Evolutionary conservation across 1,284 basidiomycete species (phyloP).

Genomic region (Stygiomarasmius scandens): DNA sequence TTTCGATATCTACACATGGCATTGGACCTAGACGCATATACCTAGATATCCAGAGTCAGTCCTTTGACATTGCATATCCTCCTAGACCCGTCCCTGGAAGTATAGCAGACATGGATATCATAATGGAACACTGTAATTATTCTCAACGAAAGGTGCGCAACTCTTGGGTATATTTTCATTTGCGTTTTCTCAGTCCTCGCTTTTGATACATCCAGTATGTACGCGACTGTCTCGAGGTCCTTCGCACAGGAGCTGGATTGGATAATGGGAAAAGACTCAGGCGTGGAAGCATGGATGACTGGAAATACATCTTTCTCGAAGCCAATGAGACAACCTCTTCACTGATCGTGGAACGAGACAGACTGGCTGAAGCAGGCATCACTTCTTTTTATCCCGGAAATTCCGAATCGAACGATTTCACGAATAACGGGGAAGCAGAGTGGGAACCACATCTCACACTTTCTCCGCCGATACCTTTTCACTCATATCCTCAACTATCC

Average conservation of each 20-base stretch:
- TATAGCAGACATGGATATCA: constrained; percentile 82
- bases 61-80: constrained; percentile 71
- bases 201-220: constrained; percentile 55
- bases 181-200: constrained; percentile 2
- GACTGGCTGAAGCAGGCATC: constrained; percentile 12
- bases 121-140: constrained; percentile 91
- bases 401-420: constrained; percentile 28
- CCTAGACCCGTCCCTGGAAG: constrained; percentile 76
- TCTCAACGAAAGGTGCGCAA: constrained; percentile 71
- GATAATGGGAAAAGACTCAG: constrained; percentile 67
- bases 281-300: constrained; percentile 60
- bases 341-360: constrained; percentile 7
- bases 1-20: constrained; percentile 55
- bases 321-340: constrained; percentile 35
- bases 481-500: constrained; percentile 58
- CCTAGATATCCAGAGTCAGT: constrained; percentile 63
- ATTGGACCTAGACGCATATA: constrained; percentile 78
- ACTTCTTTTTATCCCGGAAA: constrained; percentile 10
- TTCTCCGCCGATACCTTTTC: constrained; percentile 43
- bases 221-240: constrained; percentile 77
- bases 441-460: constrained; percentile 49
- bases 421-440: constrained; percentile 42
- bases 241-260: constrained; percentile 72
- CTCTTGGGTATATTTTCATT: background rate
- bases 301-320: constrained; percentile 74